Evolutionary conservation across 371 early-diverging fungal species (phyloP).

Genomic region (Lichtheimia hyalospora): DNA sequence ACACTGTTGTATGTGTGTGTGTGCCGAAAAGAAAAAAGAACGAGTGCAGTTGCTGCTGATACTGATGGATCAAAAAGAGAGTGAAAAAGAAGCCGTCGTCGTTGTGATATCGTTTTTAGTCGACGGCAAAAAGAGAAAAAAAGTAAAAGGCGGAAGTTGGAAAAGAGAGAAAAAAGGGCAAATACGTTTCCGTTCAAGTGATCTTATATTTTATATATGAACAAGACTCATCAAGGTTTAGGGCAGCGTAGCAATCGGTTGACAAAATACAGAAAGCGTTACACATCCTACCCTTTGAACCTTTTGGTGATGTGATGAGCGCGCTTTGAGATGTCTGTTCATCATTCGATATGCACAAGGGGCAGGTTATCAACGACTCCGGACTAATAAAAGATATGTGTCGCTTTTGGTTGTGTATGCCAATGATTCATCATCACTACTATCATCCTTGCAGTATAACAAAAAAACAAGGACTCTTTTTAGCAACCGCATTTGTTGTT

Average conservation of each 20-base stretch:
- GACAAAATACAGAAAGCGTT: slow-evolving; percentile 5
- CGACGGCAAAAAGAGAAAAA: not conserved
- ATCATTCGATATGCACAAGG: too few species aligned
- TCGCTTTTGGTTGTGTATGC: too few species aligned
- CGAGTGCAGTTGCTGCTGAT: not conserved
- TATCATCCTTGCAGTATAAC: too few species aligned
- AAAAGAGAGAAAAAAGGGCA: slow-evolving; percentile 4
- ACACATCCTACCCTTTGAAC: too few species aligned
- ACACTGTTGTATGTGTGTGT: too few species aligned
- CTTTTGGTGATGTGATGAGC: not conserved
- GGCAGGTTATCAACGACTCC: too few species aligned
- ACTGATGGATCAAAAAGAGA: not conserved
- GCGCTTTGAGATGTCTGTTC: not conserved
- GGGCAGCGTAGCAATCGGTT: slow-evolving; percentile 16
- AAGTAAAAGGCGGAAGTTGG: slow-evolving; percentile 8
- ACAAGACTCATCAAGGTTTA: slow-evolving; percentile 1
- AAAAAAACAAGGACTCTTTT: too few species aligned
- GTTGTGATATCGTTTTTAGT: not conserved
- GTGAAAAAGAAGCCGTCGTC: not conserved
- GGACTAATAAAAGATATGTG: too few species aligned
- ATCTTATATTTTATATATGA: slow-evolving; percentile 6
- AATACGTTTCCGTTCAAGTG: slow-evolving; percentile 1
- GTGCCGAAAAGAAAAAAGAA: slow-evolving; percentile 2
- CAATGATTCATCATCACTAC: too few species aligned
- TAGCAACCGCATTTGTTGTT: not conserved